Evolutionary conservation across 2,329 filamentous ascomycete species (phyloP).

Genomic region (Penicillium sp.): DNA sequence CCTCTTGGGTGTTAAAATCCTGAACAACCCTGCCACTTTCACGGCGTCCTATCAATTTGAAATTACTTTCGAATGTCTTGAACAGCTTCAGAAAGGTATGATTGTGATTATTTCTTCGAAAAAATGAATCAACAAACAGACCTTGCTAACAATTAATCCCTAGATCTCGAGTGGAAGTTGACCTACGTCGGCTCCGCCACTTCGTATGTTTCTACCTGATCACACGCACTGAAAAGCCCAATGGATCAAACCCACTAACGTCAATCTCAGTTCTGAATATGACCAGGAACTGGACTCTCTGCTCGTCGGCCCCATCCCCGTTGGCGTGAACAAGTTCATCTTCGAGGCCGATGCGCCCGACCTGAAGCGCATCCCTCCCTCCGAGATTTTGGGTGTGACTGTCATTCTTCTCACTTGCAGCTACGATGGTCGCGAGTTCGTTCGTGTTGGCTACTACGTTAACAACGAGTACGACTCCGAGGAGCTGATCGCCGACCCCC

Average conservation of each 20-base stretch:
- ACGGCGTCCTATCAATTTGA: constrained; percentile 93
- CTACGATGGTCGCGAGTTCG: constrained; percentile 95
- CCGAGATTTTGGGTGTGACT: constrained; percentile 94
- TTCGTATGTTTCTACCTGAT: constrained; percentile 63
- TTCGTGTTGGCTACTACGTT: constrained; percentile 98
- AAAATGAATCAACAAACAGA: neutral
- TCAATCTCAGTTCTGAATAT: constrained; percentile 74
- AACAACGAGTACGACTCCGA: constrained; percentile 98
- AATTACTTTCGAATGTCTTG: constrained; percentile 97
- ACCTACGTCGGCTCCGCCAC: constrained; percentile 98
- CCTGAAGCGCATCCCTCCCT: constrained; percentile 84
- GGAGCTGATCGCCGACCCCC: constrained; percentile 84
- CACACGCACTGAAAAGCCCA: neutral
- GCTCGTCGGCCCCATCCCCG: constrained; percentile 93
- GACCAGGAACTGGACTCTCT: constrained; percentile 98
- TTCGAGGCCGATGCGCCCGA: constrained; percentile 95
- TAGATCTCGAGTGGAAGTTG: constrained; percentile 98
- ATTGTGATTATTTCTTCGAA: neutral
- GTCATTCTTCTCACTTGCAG: constrained; percentile 95
- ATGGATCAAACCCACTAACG: neutral
- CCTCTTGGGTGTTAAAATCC: constrained; percentile 88
- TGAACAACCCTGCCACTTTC: constrained; percentile 97
- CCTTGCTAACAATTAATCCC: constrained; percentile 20
- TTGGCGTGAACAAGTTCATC: constrained; percentile 97
- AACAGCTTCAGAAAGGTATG: constrained; percentile 86